A percentile compares a stretch with the other conserved stretches of the same genome.
phyloP scores from a whole-genome alignment of 768 basidiomycete genomes.

The Tephrocybe sp. region DNA sequence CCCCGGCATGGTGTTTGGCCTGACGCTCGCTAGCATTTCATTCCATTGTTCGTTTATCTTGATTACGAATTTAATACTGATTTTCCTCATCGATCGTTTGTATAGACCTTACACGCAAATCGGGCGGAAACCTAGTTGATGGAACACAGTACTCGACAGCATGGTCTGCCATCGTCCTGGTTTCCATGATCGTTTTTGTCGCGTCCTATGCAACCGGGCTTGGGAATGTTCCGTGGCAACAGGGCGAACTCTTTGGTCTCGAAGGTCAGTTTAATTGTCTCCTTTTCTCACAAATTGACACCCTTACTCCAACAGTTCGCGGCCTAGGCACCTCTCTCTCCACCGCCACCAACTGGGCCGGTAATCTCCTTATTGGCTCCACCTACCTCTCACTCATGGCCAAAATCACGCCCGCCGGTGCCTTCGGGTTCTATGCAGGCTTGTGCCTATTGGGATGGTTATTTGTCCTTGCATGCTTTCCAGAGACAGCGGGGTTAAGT shows the following conservation, averaged over 20 bases:
- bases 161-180: slow-evolving; percentile 70
- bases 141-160: slow-evolving; percentile 41
- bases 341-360: slow-evolving; percentile 78
- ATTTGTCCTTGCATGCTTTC: slow-evolving; percentile 72
- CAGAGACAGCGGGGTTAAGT: slow-evolving; percentile 76
- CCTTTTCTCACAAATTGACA: slow-evolving; percentile 71
- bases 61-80: neutral
- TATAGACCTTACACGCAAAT: slow-evolving; percentile 28
- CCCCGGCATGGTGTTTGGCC: slow-evolving; percentile 20
- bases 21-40: slow-evolving; percentile 20
- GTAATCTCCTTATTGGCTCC: slow-evolving; percentile 73
- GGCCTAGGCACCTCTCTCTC: slow-evolving; percentile 76
- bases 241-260: slow-evolving; percentile 79
- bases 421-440: slow-evolving; percentile 77
- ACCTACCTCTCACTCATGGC: slow-evolving; percentile 83
- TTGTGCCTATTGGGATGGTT: slow-evolving; percentile 69
- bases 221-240: slow-evolving; percentile 86
- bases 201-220: slow-evolving; percentile 79
- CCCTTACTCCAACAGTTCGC: slow-evolving; percentile 43
- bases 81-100: neutral
- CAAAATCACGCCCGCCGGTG: slow-evolving; percentile 69
- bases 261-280: slow-evolving; percentile 70
- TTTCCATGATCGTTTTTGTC: slow-evolving; percentile 83
- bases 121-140: slow-evolving; percentile 58
- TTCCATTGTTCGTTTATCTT: slow-evolving; percentile 14